Conservation (phyloP, 2,329 filamentous ascomycete genomes). For the Xylaria sp. region DNA sequence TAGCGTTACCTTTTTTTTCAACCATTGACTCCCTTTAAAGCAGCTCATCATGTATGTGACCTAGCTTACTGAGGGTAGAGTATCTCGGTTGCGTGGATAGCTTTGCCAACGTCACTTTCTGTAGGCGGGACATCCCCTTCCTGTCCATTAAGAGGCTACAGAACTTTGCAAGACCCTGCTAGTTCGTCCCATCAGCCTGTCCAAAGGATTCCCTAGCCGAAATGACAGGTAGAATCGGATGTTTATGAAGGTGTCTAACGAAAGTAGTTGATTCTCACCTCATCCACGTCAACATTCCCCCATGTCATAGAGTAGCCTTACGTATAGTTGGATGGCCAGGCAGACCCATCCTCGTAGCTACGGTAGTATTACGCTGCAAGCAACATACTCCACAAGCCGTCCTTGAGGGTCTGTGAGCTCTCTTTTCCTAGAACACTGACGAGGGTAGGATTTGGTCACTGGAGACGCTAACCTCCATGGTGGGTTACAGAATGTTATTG, state of each 20-base stretch:
- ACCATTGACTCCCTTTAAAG: background rate
- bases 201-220: background rate
- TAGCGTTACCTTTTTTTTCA: background rate
- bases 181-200: background rate
- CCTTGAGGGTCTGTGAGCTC: background rate
- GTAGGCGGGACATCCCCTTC: background rate
- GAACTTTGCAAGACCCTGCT: background rate
- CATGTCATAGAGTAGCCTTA: background rate
- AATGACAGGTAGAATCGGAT: background rate
- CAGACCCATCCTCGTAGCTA: background rate
- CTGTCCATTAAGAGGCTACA: background rate
- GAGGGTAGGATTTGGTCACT: constrained; percentile 3
- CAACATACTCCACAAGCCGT: background rate
- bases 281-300: background rate
- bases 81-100: background rate
- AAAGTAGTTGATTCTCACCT: background rate
- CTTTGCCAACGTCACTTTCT: background rate
- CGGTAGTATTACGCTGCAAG: background rate
- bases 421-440: background rate
- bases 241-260: constrained; percentile 1
- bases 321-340: background rate
- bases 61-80: background rate
- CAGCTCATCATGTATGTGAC: background rate
- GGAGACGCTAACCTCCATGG: background rate
- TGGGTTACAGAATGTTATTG: background rate